Evolutionary conservation across 2,329 filamentous ascomycete genomes (phyloP).

Genomic region (Fusarium gaditjirri): DNA sequence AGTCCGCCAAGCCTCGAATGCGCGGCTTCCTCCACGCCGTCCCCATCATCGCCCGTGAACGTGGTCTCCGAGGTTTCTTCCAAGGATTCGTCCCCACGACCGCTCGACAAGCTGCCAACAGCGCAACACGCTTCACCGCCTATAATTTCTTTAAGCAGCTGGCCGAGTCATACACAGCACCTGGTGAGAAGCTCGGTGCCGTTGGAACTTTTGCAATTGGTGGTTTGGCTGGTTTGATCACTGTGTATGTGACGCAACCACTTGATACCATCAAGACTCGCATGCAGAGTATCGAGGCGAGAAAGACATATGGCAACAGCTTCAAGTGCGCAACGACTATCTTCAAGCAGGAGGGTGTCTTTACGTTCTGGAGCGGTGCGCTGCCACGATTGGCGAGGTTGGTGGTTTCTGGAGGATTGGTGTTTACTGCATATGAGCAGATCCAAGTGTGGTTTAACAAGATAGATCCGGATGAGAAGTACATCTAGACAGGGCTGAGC

Average conservation of each 20-base stretch:
- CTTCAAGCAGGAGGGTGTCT: constrained; percentile 85
- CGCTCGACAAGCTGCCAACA: constrained; percentile 93
- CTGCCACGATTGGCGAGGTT: constrained; percentile 85
- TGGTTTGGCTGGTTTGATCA: constrained; percentile 88
- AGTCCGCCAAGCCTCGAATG: constrained; percentile 85
- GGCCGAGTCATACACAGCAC: constrained; percentile 90
- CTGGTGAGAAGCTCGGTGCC: constrained; percentile 92
- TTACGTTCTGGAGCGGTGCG: constrained; percentile 95
- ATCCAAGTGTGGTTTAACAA: constrained; percentile 82
- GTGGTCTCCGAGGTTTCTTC: constrained; percentile 92
- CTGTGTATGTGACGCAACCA: constrained; percentile 80
- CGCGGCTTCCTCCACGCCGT: constrained; percentile 92
- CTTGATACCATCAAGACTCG: constrained; percentile 96
- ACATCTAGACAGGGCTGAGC: constrained; percentile 66
- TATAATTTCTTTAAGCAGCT: constrained; percentile 93
- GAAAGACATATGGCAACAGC: constrained; percentile 84
- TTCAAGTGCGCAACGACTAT: constrained; percentile 85
- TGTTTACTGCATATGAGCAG: constrained; percentile 97
- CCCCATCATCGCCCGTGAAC: constrained; percentile 85
- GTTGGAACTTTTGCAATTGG: constrained; percentile 91
- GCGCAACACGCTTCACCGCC: constrained; percentile 87
- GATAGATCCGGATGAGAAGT: constrained; percentile 84
- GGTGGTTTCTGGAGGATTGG: constrained; percentile 93
- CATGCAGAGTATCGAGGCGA: constrained; percentile 96
- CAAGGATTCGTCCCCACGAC: constrained; percentile 97